Percentiles rank a stretch among this genome's conserved stretches.
These are phyloP conservation scores for Aaosphaeria pasadenensis DNA, from an alignment of 2,329 filamentous ascomycete genomes.

Conservation along the genomic window DNA sequence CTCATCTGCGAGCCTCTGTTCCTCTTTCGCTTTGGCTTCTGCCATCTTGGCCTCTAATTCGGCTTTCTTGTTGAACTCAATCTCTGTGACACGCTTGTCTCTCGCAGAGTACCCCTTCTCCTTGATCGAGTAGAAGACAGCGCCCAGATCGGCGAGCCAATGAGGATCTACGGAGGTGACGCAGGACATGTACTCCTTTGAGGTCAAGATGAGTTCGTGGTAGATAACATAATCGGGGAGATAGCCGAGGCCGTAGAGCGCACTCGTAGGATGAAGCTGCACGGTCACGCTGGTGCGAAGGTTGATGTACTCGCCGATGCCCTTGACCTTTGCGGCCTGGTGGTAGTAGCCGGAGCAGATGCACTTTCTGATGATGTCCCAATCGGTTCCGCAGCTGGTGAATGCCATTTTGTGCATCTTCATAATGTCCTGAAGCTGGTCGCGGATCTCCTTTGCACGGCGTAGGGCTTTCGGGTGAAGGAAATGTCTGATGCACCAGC, in stretches of 20 bases:
- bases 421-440: slow-evolving; percentile 94
- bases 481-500: slow-evolving; percentile 92
- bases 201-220: slow-evolving; percentile 94
- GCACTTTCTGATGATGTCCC: slow-evolving; percentile 92
- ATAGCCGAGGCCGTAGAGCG: slow-evolving; percentile 88
- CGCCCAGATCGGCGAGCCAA: slow-evolving; percentile 94
- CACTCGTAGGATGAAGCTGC: slow-evolving; percentile 89
- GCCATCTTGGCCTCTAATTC: slow-evolving; percentile 93
- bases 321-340: slow-evolving; percentile 92
- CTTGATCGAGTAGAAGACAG: slow-evolving; percentile 95
- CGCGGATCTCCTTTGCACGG: slow-evolving; percentile 87
- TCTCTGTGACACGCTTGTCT: slow-evolving; percentile 83
- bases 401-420: slow-evolving; percentile 87
- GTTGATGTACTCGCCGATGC: slow-evolving; percentile 96
- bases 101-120: slow-evolving; percentile 92
- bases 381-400: slow-evolving; percentile 88
- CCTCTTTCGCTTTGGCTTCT: slow-evolving; percentile 70
- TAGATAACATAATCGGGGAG: slow-evolving; percentile 97
- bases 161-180: slow-evolving; percentile 95
- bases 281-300: slow-evolving; percentile 91
- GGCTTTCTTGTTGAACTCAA: slow-evolving; percentile 88
- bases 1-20: slow-evolving; percentile 47
- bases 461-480: slow-evolving; percentile 91
- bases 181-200: slow-evolving; percentile 96
- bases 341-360: slow-evolving; percentile 99